Evolutionary conservation across 1,139 yeast genomes (phyloP), one percentile per base, ranked within the genome.

Genomic region (Torulaspora globosa): DNA sequence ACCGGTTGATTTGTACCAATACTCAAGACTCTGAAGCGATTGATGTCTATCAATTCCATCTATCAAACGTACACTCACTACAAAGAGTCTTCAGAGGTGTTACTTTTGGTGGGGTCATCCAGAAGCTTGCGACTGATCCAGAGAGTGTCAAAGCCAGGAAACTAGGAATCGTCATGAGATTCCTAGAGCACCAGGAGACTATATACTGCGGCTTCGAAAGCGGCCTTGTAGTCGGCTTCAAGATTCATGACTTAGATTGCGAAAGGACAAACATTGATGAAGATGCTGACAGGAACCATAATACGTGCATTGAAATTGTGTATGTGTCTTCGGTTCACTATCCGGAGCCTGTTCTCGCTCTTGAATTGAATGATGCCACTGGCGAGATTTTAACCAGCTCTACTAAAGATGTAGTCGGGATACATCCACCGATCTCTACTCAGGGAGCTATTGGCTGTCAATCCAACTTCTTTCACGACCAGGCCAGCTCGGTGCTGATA

Each of bases 121-220:
- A 46, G 11, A 31, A 37, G 10, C 27, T 43, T 9, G 18, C 27
- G 0, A 38, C 47, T 12, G 41, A 41, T n/a, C 41, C 39, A 16
- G 32, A 36, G 9, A 35, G 19, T 3, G 26, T 44, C 15, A 48
- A 47, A 23, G 43, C 47, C 3, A 56, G 53, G 7, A 62, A 59
- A 36, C 31, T 58, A 14, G 68, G 68, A 15, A 56, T 62, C 11
- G 48, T 62, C 2, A 64, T 64, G 67, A 57, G 50, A 26, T 56
- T 62, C 36, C 16, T 40, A 5, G 36, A 30, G 18, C 35, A 33
- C 11, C 36, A 50, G 5, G 54, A 47, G 6, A 35, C 48, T 8
- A 43, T 58, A 2, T 58, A 49, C 40, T 46, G 56, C 35, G 68
- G 65, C 1, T 55, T 51, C 43, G 68, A 64, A 44, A 53, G 62